Evolutionary conservation across 1,284 basidiomycete species (phyloP), one percentile per base, ranked within the genome.

Genomic region (Afroboletus lepidellus): DNA sequence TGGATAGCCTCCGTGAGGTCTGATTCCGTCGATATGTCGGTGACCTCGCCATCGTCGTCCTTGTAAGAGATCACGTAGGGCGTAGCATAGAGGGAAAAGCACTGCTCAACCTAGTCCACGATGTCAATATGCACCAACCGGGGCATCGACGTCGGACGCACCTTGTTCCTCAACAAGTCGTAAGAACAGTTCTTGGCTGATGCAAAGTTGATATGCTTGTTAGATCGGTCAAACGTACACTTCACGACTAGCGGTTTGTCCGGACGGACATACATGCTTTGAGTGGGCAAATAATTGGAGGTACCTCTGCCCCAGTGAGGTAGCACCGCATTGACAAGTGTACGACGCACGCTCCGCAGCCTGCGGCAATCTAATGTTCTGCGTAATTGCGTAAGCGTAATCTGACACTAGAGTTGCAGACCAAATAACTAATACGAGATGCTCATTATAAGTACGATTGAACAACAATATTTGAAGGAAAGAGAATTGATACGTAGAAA

Each of bases 1-100:
- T 81, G 75, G 56, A 96, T 89, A 1, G 93, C 92, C 59, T 95
- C 93, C 1, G 84, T 83, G 23, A 95, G 77, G 61, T 94, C 90
- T 5, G 71, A 68, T 53, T 95, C 91, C 18, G 77, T 81, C 0
- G 75, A 73, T 55, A 96, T 89, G 56, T 77, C 74, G 43, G 77
- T 83, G 47, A 80, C 76, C 61, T 94, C 91, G 53, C 87, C 84
- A 53, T 95, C 90, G 64, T 96, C 92, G 67, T 95, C 93, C 58
- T 83, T 88, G 69, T 93, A 95, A 8, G 83, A 77, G 54, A 96
- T 85, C 5, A 74, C 76, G 64, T 88, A 94, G 8, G 80, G 72
- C 2, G 80, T 80, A 1, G 81, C 78, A 37, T 77, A 83, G n/a
- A 94, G 79, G 2, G 85, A 79, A 67, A 92, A 94, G 55, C 85